Base-by-base conservation (phyloP, 1,284 basidiomycete genomes). In the Rhizoctonia solani region DNA sequence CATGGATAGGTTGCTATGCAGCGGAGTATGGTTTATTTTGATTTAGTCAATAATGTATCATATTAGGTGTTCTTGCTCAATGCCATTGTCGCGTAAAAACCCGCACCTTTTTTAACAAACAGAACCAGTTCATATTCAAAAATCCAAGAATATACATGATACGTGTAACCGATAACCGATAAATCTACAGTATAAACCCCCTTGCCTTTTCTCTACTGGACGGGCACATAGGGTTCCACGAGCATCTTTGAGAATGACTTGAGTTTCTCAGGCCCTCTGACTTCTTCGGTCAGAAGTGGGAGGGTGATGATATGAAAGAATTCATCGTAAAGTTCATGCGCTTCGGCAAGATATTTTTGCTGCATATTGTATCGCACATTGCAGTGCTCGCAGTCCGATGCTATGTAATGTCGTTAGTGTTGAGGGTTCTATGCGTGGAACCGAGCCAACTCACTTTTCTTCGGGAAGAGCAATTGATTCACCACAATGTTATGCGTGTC, bases 401-500 rank as follows among this genome's bases (percentile, higher is more conserved):
- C 93, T 93, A 71, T 44, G 16, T 53, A 66, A 14, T 55, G 32
- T 54, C 23, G 47, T 14, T n/a, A 29, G 25, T 29, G 29, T 14
- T 53, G 44, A 19, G 19, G 44, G 44, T 46, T 9, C 6, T 21
- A 19, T 19, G 21, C n/a, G 21, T 54, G 50, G 56, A 32, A 65
- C 9, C 16, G 44, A 41, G 41, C 13, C 30, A 23, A 79, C 88
- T 72, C 75, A 92, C 92, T 85, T 75, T 88, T 83, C 81, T 92
- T 95, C 21, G 96, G 96, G 83, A 93, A 98, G 46, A 99, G 82
- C 9, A 99, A 81, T 79, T 99, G 96, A 77, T 99, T 99, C 72
- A 98, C 94, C 63, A 99, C 94, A 73, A 99, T 99, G 76, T 95
- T 94, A 79, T 99, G 96, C 50, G 95, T 98, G 78, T 99, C 97